A percentile compares a stretch with the other conserved stretches of the same genome.
Conservation (phyloP, 1,139 yeast genomes). For the Lodderomyces elongisporus region DNA sequence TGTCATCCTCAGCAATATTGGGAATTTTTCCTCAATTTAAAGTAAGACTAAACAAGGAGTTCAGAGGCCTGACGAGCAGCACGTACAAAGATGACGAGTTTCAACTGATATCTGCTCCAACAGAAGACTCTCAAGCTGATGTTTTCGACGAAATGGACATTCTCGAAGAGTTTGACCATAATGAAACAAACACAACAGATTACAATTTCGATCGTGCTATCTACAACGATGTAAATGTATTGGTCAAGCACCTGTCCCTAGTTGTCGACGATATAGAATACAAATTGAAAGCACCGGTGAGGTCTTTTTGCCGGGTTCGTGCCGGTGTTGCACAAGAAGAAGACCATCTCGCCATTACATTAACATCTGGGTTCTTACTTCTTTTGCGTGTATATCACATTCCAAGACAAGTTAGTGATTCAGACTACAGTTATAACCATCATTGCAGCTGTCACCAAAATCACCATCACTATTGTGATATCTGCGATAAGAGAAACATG, state of each 20-base stretch:
- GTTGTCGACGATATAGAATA: constrained; percentile 29
- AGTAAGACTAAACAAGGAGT: constrained; percentile 30
- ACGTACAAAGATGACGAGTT: constrained; percentile 38
- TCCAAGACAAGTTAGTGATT: constrained; percentile 26
- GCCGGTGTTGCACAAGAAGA: constrained; percentile 21
- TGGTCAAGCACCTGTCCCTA: constrained; percentile 35
- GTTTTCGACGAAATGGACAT: constrained; percentile 29
- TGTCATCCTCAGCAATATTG: constrained; percentile 34
- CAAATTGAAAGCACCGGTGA: constrained; percentile 30
- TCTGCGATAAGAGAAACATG: constrained; percentile 9
- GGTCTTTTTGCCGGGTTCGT: constrained; percentile 32
- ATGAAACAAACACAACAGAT: constrained; percentile 2
- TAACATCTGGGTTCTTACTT: constrained; percentile 39
- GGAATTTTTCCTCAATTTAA: constrained; percentile 29
- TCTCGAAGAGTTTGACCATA: constrained; percentile 12
- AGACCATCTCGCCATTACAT: constrained; percentile 39
- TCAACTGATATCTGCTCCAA: constrained; percentile 32
- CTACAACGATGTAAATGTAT: constrained; percentile 12
- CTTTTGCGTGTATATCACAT: constrained; percentile 33
- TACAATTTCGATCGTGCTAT: neutral
- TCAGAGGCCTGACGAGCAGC: constrained; percentile 28
- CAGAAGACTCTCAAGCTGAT: constrained; percentile 38
- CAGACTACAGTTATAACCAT: constrained; percentile 23
- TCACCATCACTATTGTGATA: too few relatives aligned
- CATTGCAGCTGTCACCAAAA: too few relatives aligned